phyloP scores from a whole-genome alignment of 2,329 filamentous ascomycete genomes.

The Diaporthe sp. region DNA sequence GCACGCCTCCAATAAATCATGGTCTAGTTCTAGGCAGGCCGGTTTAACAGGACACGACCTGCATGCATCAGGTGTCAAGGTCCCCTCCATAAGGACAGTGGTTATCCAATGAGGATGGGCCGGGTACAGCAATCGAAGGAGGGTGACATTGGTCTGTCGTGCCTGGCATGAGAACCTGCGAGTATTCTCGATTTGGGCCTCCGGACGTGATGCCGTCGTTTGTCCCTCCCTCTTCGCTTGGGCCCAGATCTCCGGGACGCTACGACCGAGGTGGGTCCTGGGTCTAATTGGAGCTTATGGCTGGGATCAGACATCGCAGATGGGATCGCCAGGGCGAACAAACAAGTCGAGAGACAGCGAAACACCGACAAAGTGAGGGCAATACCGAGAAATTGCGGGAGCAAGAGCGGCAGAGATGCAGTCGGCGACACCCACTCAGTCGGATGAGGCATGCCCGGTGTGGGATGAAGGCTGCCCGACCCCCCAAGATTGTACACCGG shows the following conservation, averaged over 20 bases:
- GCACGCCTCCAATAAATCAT: background rate
- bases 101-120: background rate
- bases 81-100: background rate
- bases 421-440: background rate
- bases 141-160: constrained; percentile 25
- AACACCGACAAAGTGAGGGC: background rate
- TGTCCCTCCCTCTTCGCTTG: constrained; percentile 1
- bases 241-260: constrained; percentile 11
- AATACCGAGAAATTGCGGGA: background rate
- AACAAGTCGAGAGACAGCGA: constrained; percentile 6
- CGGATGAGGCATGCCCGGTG: constrained; percentile 30
- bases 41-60: constrained; percentile 1
- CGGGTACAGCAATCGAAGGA: constrained; percentile 29
- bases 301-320: constrained; percentile 6
- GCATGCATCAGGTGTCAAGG: constrained; percentile 20
- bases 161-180: constrained; percentile 26
- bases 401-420: background rate
- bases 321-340: constrained; percentile 23
- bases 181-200: constrained; percentile 8
- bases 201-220: background rate
- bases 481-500: constrained; percentile 31
- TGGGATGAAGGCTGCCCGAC: constrained; percentile 33
- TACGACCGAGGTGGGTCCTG: background rate
- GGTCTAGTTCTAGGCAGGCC: background rate
- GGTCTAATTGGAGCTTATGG: background rate